Evolutionary conservation across 1,284 basidiomycete species (phyloP), one percentile per base, ranked within the genome.

Genomic region (Agaricales sp.): DNA sequence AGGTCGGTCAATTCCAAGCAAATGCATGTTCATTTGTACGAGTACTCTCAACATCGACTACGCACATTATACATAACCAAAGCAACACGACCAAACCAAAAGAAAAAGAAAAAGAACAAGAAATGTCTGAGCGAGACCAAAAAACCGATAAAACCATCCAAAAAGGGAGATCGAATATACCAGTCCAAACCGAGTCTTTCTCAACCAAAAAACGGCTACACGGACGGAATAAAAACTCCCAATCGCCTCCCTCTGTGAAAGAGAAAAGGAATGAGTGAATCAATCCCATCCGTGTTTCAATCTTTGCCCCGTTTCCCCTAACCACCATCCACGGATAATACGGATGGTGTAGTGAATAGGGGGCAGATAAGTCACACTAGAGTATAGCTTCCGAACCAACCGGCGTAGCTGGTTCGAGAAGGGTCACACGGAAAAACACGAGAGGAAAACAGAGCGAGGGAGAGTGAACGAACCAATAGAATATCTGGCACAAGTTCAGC

Each of bases 281-380:
- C 44, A 26, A n/a, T n/a, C n/a, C 47, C 45, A 6, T 19, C 48
- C 45, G 26, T 46, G 35, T 46, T 13, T 73, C 53, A 57, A 73
- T 86, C 67, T 87, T 56, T 80, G 82, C 83, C 80, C 75, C 77
- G 55, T 81, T 87, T 87, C 82, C 82, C 83, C 82, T 85, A 82
- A 58, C 82, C 82, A 70, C 69, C 77, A 76, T 67, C 80, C 80
- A 85, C 66, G 41, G 58, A 35, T 35, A 58, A 54, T 59, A n/a
- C 65, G 70, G 73, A 72, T 75, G 75, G 69, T 61, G 82, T 84
- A 84, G 82, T 86, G 82, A 84, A 86, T 86, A 81, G 64, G 68
- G 69, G 66, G 80, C 67, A 63, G 43, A 19, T 2, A 61, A 60
- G 47, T 46, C 39, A 63, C 67, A 69, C 51, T 30, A 50, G 26